Evolutionary conservation across 352 stramenopile species (phyloP).

Genomic region (Phytopythium cucurbitacearum): DNA sequence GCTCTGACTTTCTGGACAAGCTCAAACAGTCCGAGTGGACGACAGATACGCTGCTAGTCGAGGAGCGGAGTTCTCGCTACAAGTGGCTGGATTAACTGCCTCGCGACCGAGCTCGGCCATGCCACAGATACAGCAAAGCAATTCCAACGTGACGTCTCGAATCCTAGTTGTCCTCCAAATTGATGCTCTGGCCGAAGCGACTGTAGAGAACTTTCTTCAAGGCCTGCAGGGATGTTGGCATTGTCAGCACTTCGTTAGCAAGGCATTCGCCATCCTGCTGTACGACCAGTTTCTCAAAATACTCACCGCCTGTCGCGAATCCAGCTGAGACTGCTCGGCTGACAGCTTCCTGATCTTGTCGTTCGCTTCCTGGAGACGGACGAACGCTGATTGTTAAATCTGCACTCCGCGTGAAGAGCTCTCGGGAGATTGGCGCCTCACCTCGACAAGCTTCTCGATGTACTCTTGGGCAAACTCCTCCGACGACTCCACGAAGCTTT

Average conservation of each 20-base stretch:
- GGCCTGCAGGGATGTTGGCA: slow-evolving; percentile 11
- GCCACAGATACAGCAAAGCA: not conserved
- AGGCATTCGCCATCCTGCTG: too few species aligned
- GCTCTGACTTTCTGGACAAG: slow-evolving; percentile 6
- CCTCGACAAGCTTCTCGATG: slow-evolving; percentile 89
- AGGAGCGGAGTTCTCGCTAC: slow-evolving; percentile 55
- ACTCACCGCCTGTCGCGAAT: slow-evolving; percentile 82
- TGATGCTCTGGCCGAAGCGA: slow-evolving; percentile 96
- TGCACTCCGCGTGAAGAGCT: not conserved
- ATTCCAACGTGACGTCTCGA: not conserved
- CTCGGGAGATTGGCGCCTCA: slow-evolving; percentile 10
- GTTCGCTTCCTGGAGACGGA: slow-evolving; percentile 49
- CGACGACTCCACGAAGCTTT: slow-evolving; percentile 93
- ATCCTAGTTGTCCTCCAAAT: slow-evolving; percentile 91
- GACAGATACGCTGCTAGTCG: slow-evolving; percentile 59
- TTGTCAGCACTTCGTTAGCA: too few species aligned
- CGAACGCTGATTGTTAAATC: not conserved
- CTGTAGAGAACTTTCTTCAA: slow-evolving; percentile 96
- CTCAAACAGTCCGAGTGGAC: slow-evolving; percentile 54
- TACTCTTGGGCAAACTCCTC: slow-evolving; percentile 95
- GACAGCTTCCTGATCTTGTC: slow-evolving; percentile 78
- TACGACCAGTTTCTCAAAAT: not conserved
- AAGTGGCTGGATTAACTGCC: slow-evolving; percentile 27
- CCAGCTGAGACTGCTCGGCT: slow-evolving; percentile 83
- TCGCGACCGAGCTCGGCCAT: too few species aligned